A percentile compares a stretch with the other conserved stretches of the same genome.
Conservation (phyloP, 2,329 filamentous ascomycete species). For the Cadophora sp. region DNA sequence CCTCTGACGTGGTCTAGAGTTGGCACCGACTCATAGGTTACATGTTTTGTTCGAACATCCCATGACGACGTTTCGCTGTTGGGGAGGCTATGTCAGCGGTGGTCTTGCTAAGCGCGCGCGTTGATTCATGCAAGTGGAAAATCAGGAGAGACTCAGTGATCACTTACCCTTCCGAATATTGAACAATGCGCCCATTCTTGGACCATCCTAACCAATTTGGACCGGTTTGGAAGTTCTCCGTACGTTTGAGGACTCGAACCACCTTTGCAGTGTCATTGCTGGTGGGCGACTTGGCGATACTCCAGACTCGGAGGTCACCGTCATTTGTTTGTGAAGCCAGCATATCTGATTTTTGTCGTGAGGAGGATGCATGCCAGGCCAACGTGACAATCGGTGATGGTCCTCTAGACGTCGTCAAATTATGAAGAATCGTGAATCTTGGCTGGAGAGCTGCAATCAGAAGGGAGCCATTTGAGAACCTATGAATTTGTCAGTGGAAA, state of each 20-base stretch:
- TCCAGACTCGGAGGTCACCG: slow-evolving; percentile 95
- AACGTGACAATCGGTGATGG: slow-evolving; percentile 88
- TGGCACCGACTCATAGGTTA: slow-evolving; percentile 87
- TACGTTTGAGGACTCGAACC: slow-evolving; percentile 83
- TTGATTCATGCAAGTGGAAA: slow-evolving; percentile 42
- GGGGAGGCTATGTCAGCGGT: slow-evolving; percentile 44
- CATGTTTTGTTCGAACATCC: slow-evolving; percentile 98
- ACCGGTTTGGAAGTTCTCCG: slow-evolving; percentile 74
- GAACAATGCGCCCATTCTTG: slow-evolving; percentile 94
- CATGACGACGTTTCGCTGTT: slow-evolving; percentile 86
- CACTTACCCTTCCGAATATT: slow-evolving; percentile 87
- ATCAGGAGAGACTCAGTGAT: slow-evolving; percentile 22
- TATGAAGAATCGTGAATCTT: slow-evolving; percentile 92
- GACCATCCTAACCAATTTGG: slow-evolving; percentile 99
- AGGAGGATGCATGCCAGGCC: slow-evolving; percentile 95
- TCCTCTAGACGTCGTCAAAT: slow-evolving; percentile 80
- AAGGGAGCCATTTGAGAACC: slow-evolving; percentile 94
- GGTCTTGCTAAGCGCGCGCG: slow-evolving; percentile 55
- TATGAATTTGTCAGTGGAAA: slow-evolving; percentile 47
- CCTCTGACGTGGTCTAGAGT: slow-evolving; percentile 83
- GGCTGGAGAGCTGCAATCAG: slow-evolving; percentile 89
- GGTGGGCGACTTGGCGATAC: slow-evolving; percentile 81
- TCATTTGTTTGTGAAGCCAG: slow-evolving; percentile 90
- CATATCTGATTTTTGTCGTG: slow-evolving; percentile 98
- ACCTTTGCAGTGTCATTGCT: slow-evolving; percentile 81